phyloP scores from a whole-genome alignment of 75 land plant genomes.

The Sequoiadendron giganteum region DNA sequence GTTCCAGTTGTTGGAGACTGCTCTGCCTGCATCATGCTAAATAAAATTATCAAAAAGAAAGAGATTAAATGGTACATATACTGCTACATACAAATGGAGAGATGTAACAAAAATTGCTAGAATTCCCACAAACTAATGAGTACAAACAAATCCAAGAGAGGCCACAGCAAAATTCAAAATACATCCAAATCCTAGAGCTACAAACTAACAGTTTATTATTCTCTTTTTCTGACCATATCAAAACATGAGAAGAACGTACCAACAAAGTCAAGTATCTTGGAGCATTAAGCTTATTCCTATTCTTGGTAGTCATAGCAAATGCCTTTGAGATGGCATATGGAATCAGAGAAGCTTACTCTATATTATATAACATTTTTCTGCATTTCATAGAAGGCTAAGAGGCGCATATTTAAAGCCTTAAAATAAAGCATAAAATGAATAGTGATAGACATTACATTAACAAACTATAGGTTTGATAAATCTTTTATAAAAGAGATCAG shows the following conservation, averaged over 20 bases:
- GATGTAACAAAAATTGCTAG: not conserved
- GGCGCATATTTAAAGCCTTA: not conserved
- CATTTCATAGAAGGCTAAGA: not conserved
- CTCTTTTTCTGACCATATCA: not conserved
- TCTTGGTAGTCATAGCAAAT: not conserved
- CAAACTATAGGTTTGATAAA: not conserved
- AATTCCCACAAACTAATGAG: not conserved
- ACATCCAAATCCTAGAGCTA: not conserved
- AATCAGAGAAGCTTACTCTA: not conserved
- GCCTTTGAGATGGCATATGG: not conserved
- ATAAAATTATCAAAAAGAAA: not conserved
- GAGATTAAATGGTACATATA: slow-evolving; percentile 2
- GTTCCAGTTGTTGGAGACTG: slow-evolving; percentile 92
- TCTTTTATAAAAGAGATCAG: not conserved
- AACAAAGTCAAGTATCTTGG: not conserved
- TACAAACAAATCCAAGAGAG: not conserved
- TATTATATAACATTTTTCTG: not conserved
- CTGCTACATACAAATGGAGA: not conserved
- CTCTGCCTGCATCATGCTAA: slow-evolving; percentile 45
- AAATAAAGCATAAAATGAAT: not conserved
- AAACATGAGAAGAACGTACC: not conserved
- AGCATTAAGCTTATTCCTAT: not conserved
- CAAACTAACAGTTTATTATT: not conserved
- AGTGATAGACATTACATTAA: not conserved
- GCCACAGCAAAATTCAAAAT: not conserved